Evolutionary conservation across 1,284 basidiomycete genomes (phyloP), one percentile per base, ranked within the genome.

Genomic region (Dichomitus squalens): DNA sequence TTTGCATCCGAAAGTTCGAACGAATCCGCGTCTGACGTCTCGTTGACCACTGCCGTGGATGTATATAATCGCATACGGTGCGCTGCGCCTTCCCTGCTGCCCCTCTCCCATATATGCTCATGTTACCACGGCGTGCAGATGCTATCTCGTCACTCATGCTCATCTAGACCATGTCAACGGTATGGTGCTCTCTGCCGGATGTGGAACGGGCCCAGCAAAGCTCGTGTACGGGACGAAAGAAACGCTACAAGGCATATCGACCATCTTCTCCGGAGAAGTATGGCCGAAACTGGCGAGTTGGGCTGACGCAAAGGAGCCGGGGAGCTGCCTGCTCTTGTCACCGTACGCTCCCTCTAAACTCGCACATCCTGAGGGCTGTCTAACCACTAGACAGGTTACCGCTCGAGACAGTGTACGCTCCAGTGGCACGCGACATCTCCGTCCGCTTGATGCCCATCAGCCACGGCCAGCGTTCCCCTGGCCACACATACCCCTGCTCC

Each of bases 231-330:
- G 83, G 0, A 73, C 84, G 7, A 74, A 79, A 43, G 76, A 83
- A 43, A 87, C 85, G 9, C 78, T 95, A 34, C 74, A 86, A 61
- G 85, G 87, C 68, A 73, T 95, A 2, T 83, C 90, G 64, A 80
- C 76, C 53, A 76, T 92, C n/a, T 95, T 95, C 69, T 82, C 86
- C 3, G 88, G 86, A 68, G 81, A 88, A 12, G 75, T 93, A 51
- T 95, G 92, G 92, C 92, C 92, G 1, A 88, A 86, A 62, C 80
- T 95, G 18, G 92, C 90, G 2, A 87, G 88, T 9, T 90, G 86
- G 81, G 77, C 87, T 53, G 51, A 57, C 18, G 56, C 51, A 11
- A 81, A 85, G 64, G 70, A 79, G 3, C 82, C 88, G 60, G 76
- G 81, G 1, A 70, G 77, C 5, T 75, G 77, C 59, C 84, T 83